These are phyloP conservation scores for Brassica carinata DNA, from an alignment of 345 rosid genomes.

Conservation along the genomic window DNA sequence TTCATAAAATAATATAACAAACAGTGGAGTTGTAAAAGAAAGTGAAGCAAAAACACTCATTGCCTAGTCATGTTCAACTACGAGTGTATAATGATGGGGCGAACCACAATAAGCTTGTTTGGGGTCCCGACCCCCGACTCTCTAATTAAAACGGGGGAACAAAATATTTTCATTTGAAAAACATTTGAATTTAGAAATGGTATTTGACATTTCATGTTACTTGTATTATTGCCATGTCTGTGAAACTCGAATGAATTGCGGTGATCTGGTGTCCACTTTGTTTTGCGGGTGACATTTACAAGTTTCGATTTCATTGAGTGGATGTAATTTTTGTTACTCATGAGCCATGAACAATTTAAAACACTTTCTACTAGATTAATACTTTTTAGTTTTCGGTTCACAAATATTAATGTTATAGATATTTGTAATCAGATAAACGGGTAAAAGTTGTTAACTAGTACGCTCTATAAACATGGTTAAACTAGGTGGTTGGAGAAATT, in stretches of 20 bases:
- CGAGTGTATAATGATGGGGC: slow-evolving; percentile 39
- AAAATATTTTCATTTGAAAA: background rate
- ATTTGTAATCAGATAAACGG: background rate
- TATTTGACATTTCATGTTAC: slow-evolving; percentile 16
- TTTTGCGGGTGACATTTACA: slow-evolving; percentile 20
- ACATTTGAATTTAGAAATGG: background rate
- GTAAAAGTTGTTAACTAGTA: background rate
- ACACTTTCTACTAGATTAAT: background rate
- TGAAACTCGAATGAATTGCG: slow-evolving; percentile 16
- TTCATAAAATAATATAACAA: slow-evolving; percentile 18
- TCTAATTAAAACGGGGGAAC: background rate
- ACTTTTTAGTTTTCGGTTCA: background rate
- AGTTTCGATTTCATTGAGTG: background rate
- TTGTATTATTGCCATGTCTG: slow-evolving; percentile 12
- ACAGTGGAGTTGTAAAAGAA: background rate
- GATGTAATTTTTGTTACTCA: slow-evolving; percentile 10
- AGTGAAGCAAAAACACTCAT: slow-evolving; percentile 33
- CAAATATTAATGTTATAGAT: background rate
- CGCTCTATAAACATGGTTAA: background rate
- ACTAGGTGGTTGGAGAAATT: background rate
- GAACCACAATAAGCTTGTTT: slow-evolving; percentile 31
- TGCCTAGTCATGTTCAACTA: slow-evolving; percentile 42
- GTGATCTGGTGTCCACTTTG: slow-evolving; percentile 34
- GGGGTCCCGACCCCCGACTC: slow-evolving; percentile 35
- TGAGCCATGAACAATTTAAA: background rate